Evolutionary conservation across 2,329 filamentous ascomycete species (phyloP), one percentile per base, ranked within the genome.

Genomic region (Penicillium digitatum): DNA sequence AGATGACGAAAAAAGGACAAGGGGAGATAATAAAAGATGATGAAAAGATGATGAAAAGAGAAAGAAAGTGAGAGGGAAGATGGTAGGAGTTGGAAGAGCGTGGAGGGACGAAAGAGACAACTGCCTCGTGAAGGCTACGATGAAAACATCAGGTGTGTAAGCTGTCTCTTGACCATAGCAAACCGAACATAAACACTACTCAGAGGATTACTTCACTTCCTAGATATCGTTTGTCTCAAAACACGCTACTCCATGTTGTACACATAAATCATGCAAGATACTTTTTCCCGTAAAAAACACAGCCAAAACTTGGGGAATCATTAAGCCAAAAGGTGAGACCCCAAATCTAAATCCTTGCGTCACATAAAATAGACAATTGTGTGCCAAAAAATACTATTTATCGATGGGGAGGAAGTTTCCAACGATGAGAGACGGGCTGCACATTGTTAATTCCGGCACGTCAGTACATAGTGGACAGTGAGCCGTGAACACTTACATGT

Each of bases 401-500:
- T 76, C 74, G 49, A 75, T 91, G 3, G 94, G 94, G 59, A 99
- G 75, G 72, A 99, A 99, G 70, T 99, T 99, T 47, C 94, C 94
- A 46, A 99, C 88, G 68, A 99, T 99, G 61, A 99, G 79, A 48
- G 90, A 91, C 48, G 94, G 94, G 69, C 94, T 96, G 63, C 24
- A 63, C 3, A 8, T 47, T n/a, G 44, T 54, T 26, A 55, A 52
- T 42, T 55, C 54, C 14, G 55, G 48, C 31, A 9, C n/a, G 11
- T 18, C 26, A 26, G 7, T 31, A 7, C 34, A 16, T 18, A 4
- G 11, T 18, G 5, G 16, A 20, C 7, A 18, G 8, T 10, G n/a
- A 31, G 6, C 18, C 32, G 18, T n/a, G 12, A 32, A 20, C 7
- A 77, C 92, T 82, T 78, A 96, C 94, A 99, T 90, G 70, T 96